Evolutionary conservation across 2,329 filamentous ascomycete species (phyloP).

Genomic region (Hypomyces perniciosus): DNA sequence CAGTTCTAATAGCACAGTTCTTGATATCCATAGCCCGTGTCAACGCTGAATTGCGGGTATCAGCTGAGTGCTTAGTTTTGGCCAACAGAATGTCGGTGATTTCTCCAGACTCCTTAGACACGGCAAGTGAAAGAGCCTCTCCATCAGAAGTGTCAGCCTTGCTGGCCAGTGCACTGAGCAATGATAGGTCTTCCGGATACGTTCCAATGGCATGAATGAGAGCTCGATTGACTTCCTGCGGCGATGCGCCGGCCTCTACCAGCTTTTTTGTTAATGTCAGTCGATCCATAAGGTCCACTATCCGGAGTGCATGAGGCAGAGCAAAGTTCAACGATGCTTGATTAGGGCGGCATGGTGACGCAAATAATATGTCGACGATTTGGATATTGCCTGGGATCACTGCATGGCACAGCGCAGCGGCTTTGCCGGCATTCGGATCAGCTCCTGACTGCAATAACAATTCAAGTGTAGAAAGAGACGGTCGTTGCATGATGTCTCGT

Average conservation of each 20-base stretch:
- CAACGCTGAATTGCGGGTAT: conserved; percentile 36
- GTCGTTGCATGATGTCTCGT: conserved; percentile 29
- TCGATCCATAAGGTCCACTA: conserved; percentile 46
- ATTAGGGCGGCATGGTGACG: conserved; percentile 29
- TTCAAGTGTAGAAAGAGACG: conserved; percentile 39
- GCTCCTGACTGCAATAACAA: conserved; percentile 46
- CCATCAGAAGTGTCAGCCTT: conserved; percentile 47
- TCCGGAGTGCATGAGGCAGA: conserved; percentile 47
- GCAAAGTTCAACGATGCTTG: conserved; percentile 41
- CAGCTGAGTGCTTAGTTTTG: conserved; percentile 28
- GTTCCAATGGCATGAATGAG: conserved; percentile 44
- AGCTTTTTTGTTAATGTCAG: conserved; percentile 45
- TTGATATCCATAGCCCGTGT: conserved; percentile 36
- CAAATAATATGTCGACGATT: conserved; percentile 45
- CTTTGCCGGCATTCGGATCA: conserved; percentile 49
- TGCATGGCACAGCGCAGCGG: conserved; percentile 44
- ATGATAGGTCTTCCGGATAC: conserved; percentile 42
- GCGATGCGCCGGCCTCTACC: conserved; percentile 42
- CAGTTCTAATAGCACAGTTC: conserved; percentile 33
- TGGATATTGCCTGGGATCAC: conserved; percentile 40
- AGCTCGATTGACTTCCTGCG: conserved; percentile 44
- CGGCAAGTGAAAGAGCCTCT: conserved; percentile 40
- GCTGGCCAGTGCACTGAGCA: conserved; percentile 40
- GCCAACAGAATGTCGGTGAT: conserved; percentile 41
- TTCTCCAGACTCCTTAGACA: conserved; percentile 40